Evolutionary conservation across 225 moss, liverwort and hornwort genomes (phyloP).

Genomic region (Physcomitrellopsis africana): DNA sequence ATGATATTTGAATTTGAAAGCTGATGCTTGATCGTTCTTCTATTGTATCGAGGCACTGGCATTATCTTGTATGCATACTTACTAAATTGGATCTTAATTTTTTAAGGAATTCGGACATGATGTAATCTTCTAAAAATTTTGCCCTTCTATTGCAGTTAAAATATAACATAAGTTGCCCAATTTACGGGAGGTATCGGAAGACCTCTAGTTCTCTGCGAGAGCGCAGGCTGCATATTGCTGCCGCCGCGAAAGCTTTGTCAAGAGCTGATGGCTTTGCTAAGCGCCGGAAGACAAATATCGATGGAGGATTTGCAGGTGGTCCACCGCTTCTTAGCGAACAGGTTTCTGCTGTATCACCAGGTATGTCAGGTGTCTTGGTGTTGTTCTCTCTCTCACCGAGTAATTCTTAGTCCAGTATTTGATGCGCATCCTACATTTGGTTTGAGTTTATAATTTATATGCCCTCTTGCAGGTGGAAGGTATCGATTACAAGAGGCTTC

Average conservation of each 20-base stretch:
- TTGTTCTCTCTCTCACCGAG: neutral
- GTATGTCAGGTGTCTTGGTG: slow-evolving; percentile 30
- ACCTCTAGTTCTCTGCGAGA: slow-evolving; percentile 68
- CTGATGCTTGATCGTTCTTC: slow-evolving; percentile 18
- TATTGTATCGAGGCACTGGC: slow-evolving; percentile 2
- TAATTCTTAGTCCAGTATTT: slow-evolving; percentile 5
- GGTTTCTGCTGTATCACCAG: slow-evolving; percentile 47
- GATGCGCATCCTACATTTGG: neutral
- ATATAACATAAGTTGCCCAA: slow-evolving; percentile 74
- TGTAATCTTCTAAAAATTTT: slow-evolving; percentile 21
- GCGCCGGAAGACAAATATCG: slow-evolving; percentile 45
- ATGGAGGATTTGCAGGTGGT: slow-evolving; percentile 41
- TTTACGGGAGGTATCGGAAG: slow-evolving; percentile 84
- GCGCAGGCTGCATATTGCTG: slow-evolving; percentile 78
- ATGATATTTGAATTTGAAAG: slow-evolving; percentile 9
- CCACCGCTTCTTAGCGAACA: slow-evolving; percentile 38
- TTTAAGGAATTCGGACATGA: slow-evolving; percentile 21
- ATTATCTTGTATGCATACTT: slow-evolving; percentile 16
- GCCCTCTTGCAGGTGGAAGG: slow-evolving; percentile 42
- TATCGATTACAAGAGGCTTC: slow-evolving; percentile 42
- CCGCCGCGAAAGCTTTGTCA: slow-evolving; percentile 67
- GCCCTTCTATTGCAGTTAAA: slow-evolving; percentile 66
- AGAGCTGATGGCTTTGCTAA: slow-evolving; percentile 67
- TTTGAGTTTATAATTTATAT: slow-evolving; percentile 22
- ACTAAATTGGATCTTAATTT: neutral